Conservation (phyloP, 2,329 filamentous ascomycete genomes). For the Ceratocystis alfenasii region DNA sequence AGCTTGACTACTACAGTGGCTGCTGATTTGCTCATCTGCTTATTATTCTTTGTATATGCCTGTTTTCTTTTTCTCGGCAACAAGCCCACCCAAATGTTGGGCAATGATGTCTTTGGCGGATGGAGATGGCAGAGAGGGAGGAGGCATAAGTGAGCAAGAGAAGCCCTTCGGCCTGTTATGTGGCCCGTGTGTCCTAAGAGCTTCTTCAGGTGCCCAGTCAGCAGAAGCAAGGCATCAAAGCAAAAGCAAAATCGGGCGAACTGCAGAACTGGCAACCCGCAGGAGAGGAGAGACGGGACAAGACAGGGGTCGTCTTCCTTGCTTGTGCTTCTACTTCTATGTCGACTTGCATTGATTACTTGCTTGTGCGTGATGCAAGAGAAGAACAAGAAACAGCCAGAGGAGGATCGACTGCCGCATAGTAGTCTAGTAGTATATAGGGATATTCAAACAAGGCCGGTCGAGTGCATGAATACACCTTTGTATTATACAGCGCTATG, state of each 20-base stretch:
- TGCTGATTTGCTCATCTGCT: neutral
- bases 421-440: too few relatives aligned
- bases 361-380: constrained; percentile 9
- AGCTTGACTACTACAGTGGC: neutral
- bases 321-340: neutral
- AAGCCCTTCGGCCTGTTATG: neutral
- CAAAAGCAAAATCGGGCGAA: neutral
- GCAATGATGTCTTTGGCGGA: neutral
- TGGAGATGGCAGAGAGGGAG: neutral
- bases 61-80: neutral
- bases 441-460: neutral
- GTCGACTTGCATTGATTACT: constrained; percentile 6
- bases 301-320: neutral
- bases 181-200: constrained; percentile 5
- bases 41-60: neutral
- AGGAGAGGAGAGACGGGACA: too few relatives aligned
- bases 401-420: neutral
- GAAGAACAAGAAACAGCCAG: neutral
- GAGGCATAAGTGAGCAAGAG: neutral
- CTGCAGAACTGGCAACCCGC: too few relatives aligned
- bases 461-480: neutral
- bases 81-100: neutral
- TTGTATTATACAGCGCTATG: neutral
- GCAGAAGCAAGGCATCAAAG: neutral
- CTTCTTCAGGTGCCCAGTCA: neutral